These are phyloP conservation scores for Tolypocladium ovalisporum DNA, from an alignment of 2,329 filamentous ascomycete genomes.

Conservation along the genomic window DNA sequence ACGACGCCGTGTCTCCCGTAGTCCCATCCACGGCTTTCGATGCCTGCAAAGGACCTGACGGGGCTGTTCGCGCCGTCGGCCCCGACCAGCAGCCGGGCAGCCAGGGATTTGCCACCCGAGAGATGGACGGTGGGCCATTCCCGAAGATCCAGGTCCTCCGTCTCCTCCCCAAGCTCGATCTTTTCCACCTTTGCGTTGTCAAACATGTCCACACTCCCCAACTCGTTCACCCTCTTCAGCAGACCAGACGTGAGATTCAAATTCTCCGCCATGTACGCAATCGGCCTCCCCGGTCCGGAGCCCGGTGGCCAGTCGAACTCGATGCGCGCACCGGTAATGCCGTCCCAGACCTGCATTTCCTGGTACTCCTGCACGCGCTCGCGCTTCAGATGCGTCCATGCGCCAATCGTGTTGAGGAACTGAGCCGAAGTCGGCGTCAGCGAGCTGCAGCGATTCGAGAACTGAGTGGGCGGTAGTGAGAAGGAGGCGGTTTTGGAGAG, in stretches of 20 bases:
- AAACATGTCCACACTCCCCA: slow-evolving; percentile 59
- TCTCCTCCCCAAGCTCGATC: slow-evolving; percentile 65
- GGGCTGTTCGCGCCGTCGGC: slow-evolving; percentile 94
- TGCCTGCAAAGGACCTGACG: slow-evolving; percentile 79
- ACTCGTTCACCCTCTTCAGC: slow-evolving; percentile 56
- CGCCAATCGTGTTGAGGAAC: slow-evolving; percentile 74
- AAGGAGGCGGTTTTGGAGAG: slow-evolving; percentile 58
- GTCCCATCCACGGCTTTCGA: slow-evolving; percentile 82
- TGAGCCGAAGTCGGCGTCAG: slow-evolving; percentile 79
- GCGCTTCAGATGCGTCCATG: slow-evolving; percentile 66
- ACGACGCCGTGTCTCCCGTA: slow-evolving; percentile 86
- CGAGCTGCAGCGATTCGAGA: slow-evolving; percentile 92
- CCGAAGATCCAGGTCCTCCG: slow-evolving; percentile 62
- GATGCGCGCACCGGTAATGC: slow-evolving; percentile 75
- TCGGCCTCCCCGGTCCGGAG: slow-evolving; percentile 44
- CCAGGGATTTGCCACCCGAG: slow-evolving; percentile 54
- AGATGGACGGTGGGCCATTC: slow-evolving; percentile 81
- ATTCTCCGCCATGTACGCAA: slow-evolving; percentile 97
- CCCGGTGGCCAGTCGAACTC: slow-evolving; percentile 66
- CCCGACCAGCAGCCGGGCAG: slow-evolving; percentile 77
- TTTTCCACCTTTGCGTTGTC: slow-evolving; percentile 67
- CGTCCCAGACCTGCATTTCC: slow-evolving; percentile 98
- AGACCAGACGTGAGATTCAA: slow-evolving; percentile 75
- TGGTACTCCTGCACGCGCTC: slow-evolving; percentile 77
- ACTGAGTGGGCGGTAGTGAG: slow-evolving; percentile 55